phyloP scores from a whole-genome alignment of 305 asterid genomes.

The Solanum hybrid region DNA sequence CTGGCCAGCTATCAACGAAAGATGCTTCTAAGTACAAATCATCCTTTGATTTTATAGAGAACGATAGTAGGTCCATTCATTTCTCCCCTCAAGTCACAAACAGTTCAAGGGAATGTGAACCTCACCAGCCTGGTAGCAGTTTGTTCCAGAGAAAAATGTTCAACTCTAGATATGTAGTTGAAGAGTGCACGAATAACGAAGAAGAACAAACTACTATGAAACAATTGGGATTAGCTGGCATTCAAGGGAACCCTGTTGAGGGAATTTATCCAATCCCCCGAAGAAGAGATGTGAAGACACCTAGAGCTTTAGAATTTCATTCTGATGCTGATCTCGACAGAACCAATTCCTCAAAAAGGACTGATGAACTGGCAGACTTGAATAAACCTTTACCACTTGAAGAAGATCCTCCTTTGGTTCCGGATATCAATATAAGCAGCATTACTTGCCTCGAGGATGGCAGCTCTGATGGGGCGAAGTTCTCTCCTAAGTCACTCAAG shows the following conservation, averaged over 20 bases:
- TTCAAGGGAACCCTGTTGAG: conserved; percentile 2
- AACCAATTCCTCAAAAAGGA: conserved; percentile 12
- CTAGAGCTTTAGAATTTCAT: background rate
- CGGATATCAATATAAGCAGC: conserved; percentile 3
- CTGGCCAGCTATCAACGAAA: conserved; percentile 13
- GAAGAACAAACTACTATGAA: conserved; percentile 4
- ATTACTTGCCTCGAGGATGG: background rate
- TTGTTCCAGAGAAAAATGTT: conserved; percentile 13
- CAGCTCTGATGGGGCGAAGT: conserved; percentile 1
- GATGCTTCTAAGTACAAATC: conserved; percentile 8
- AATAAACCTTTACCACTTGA: conserved; percentile 16
- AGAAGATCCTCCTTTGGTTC: conserved; percentile 5
- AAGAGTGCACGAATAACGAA: background rate
- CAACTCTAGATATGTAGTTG: conserved; percentile 22
- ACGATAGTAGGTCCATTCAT: background rate
- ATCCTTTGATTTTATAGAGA: conserved; percentile 11
- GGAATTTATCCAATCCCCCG: background rate
- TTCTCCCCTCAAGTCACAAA: conserved; percentile 9
- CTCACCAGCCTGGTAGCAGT: conserved; percentile 3
- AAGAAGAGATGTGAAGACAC: conserved; percentile 13
- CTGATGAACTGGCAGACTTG: conserved; percentile 15
- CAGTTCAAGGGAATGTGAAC: conserved; percentile 8
- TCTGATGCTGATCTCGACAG: conserved; percentile 14
- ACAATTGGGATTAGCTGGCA: background rate
- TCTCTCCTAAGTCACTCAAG: conserved; percentile 13